Evolutionary conservation across 2,329 filamentous ascomycete genomes (phyloP).

Genomic region (Blastomyces parvus): DNA sequence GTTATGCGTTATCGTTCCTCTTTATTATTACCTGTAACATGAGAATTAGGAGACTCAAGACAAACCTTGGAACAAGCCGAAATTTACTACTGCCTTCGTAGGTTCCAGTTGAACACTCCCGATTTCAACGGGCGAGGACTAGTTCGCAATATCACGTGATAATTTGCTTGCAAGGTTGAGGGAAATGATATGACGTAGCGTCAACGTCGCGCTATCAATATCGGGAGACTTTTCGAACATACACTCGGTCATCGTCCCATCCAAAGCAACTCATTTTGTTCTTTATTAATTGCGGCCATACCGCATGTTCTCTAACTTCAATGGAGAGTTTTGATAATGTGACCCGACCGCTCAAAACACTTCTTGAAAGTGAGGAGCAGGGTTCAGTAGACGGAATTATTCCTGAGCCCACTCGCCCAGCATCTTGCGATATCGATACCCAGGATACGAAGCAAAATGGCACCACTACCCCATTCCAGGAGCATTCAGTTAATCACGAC

Average conservation of each 20-base stretch:
- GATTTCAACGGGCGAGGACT: no score
- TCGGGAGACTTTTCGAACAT: neutral
- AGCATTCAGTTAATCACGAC: neutral
- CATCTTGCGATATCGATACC: neutral
- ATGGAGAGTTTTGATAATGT: constrained; percentile 37
- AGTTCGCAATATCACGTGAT: no score
- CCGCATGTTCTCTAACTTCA: neutral
- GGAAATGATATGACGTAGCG: neutral
- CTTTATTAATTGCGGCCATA: neutral
- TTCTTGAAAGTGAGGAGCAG: constrained; percentile 19
- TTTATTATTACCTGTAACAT: no score
- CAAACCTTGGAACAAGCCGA: no score
- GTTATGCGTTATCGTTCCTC: no score
- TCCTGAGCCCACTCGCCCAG: constrained; percentile 10
- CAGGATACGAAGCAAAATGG: constrained; percentile 1
- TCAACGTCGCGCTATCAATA: neutral
- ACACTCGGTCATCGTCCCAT: neutral
- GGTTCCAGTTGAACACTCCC: no score
- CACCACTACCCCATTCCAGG: neutral
- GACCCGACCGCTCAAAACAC: constrained; percentile 21
- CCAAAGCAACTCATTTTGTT: neutral
- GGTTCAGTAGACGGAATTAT: constrained; percentile 18
- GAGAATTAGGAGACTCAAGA: no score
- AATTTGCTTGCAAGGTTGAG: no score
- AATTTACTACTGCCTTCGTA: no score